Conservation (phyloP, 139 green algal species). For the Chlamydomonas urium region DNA sequence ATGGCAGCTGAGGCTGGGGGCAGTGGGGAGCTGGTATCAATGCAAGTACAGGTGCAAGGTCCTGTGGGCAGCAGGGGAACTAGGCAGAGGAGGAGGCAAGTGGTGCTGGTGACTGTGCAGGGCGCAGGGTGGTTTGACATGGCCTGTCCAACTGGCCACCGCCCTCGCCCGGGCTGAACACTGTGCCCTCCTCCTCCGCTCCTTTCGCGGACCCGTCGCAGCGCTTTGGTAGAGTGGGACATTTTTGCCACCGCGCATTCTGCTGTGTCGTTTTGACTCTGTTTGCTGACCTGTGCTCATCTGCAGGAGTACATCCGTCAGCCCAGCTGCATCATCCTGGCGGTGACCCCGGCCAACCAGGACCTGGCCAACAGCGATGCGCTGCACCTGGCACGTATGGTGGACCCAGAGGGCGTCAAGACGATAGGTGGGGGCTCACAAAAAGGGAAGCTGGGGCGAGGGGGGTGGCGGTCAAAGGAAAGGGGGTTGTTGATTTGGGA, state of each 20-base stretch:
- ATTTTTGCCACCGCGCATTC: not conserved
- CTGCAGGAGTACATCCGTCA: conserved; percentile 84
- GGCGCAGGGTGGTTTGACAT: not conserved
- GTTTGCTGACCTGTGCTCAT: not conserved
- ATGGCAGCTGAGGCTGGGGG: not conserved
- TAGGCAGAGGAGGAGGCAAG: not conserved
- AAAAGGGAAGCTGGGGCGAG: not conserved
- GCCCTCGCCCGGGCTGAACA: not conserved
- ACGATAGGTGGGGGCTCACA: conserved; percentile 55
- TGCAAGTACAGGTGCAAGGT: not conserved
- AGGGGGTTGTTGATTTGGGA: no score
- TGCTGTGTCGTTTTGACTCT: not conserved
- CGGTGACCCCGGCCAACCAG: conserved; percentile 76
- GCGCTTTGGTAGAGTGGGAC: no score
- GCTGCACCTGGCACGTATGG: conserved; percentile 68
- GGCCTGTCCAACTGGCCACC: not conserved
- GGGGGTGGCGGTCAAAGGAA: no score
- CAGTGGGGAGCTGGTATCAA: not conserved
- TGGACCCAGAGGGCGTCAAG: conserved; percentile 68
- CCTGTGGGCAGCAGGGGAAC: not conserved
- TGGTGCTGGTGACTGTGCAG: not conserved
- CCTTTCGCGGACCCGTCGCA: no score
- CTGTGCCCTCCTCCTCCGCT: no score
- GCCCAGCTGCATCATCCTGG: conserved; percentile 84
- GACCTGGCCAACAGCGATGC: conserved; percentile 84